phyloP scores from a whole-genome alignment of 345 rosid species.

The Sonneratia caseolaris region DNA sequence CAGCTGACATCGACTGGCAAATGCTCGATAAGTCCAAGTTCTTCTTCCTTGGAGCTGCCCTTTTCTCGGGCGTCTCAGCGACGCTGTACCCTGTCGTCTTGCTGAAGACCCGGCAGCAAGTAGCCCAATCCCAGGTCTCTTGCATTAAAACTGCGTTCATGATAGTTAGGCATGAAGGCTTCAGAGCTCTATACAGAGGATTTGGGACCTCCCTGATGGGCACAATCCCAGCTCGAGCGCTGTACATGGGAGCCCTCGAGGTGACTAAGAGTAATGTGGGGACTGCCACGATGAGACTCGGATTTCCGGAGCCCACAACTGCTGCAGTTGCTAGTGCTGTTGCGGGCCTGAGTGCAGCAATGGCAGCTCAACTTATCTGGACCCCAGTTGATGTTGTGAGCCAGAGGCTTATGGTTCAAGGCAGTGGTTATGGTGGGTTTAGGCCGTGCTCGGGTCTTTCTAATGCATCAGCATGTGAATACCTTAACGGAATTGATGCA shows the following conservation, averaged over 20 bases:
- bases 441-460: constrained; percentile 14
- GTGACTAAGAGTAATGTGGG: constrained; percentile 82
- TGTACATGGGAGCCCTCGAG: constrained; percentile 59
- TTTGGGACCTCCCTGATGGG: no score
- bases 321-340: constrained; percentile 60
- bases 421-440: constrained; percentile 12
- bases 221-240: no score
- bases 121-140: constrained; percentile 48
- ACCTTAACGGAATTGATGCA: constrained; percentile 65
- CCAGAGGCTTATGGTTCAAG: constrained; percentile 88
- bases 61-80: constrained; percentile 82
- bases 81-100: constrained; percentile 66
- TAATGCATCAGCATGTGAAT: constrained; percentile 43
- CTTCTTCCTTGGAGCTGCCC: constrained; percentile 83
- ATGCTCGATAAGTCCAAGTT: constrained; percentile 85
- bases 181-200: constrained; percentile 60
- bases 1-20: constrained; percentile 73
- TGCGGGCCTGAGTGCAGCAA: constrained; percentile 80
- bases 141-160: constrained; percentile 39
- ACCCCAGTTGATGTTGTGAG: constrained; percentile 92
- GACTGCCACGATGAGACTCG: constrained; percentile 48
- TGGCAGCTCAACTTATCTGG: constrained; percentile 93
- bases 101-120: constrained; percentile 81
- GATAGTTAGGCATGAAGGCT: constrained; percentile 56
- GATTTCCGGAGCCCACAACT: constrained; percentile 57